A percentile compares a stretch with the other conserved stretches of the same genome.
These are phyloP conservation scores for Trichosporon sp. DNA, from an alignment of 1,284 basidiomycete genomes.

Conservation along the genomic window DNA sequence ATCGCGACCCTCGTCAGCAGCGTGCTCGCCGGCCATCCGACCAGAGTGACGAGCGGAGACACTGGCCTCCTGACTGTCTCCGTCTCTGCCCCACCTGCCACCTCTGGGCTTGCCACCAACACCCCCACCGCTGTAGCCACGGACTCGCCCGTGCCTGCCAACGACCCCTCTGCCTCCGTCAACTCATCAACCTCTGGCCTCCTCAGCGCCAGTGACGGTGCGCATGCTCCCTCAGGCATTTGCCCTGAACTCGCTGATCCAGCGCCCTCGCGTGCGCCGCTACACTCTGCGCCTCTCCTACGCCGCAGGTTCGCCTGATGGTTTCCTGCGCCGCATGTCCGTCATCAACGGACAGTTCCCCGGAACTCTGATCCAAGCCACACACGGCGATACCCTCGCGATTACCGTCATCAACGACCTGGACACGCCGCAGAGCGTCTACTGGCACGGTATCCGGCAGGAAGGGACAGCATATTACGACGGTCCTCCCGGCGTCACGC, in stretches of 20 bases:
- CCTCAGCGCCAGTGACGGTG: neutral
- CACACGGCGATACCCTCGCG: conserved; percentile 42
- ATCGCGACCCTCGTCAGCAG: neutral
- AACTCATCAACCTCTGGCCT: too few species aligned
- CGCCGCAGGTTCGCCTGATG: conserved; percentile 24
- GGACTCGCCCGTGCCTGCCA: too few species aligned
- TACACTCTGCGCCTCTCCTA: conserved; percentile 24
- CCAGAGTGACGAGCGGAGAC: neutral
- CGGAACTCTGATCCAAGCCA: conserved; percentile 47
- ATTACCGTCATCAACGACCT: conserved; percentile 43
- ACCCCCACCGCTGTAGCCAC: too few species aligned
- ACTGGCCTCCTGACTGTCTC: too few species aligned
- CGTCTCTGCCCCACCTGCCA: neutral
- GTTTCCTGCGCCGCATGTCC: conserved; percentile 28
- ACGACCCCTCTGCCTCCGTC: neutral
- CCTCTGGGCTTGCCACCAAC: neutral
- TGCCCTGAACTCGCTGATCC: neutral
- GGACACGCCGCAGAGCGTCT: conserved; percentile 36
- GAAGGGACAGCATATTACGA: conserved; percentile 41
- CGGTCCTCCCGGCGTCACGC: conserved; percentile 48
- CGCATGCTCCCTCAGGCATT: neutral
- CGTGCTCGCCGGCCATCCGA: neutral
- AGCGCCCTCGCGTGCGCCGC: conserved; percentile 6
- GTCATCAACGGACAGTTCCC: conserved; percentile 32
- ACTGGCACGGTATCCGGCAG: conserved; percentile 48